phyloP scores from a whole-genome alignment of 495 filamentous ascomycete species.

The Penicillium ucsense region DNA sequence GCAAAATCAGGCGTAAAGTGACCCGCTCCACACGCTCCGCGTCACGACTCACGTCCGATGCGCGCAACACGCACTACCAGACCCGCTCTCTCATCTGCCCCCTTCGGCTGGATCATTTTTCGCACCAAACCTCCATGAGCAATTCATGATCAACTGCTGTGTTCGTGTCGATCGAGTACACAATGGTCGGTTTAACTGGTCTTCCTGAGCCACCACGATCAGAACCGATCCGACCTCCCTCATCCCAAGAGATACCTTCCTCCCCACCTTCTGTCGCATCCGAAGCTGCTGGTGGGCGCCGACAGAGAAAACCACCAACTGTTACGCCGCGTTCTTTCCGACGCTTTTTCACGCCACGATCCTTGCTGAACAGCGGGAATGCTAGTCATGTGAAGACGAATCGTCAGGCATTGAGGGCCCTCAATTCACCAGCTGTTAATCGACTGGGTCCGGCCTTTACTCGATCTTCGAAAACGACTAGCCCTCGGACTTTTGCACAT shows the following conservation, averaged over 20 bases:
- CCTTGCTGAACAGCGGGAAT: constrained; percentile 33
- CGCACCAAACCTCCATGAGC: constrained; percentile 4
- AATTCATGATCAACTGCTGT: too few relatives aligned
- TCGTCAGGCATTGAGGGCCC: constrained; percentile 58
- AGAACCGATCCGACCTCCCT: constrained; percentile 30
- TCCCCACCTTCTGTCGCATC: constrained; percentile 40
- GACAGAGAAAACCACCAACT: constrained; percentile 40
- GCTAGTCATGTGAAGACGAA: constrained; percentile 39
- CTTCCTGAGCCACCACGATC: constrained; percentile 33
- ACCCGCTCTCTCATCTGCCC: constrained; percentile 13
- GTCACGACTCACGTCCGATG: constrained; percentile 19
- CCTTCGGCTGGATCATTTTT: constrained; percentile 16
- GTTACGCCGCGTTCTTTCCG: constrained; percentile 67
- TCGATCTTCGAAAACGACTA: constrained; percentile 27
- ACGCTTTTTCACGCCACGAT: constrained; percentile 74
- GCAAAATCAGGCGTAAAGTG: constrained; percentile 5
- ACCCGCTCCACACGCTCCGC: constrained; percentile 10
- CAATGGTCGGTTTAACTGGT: constrained; percentile 28
- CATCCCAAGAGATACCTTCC: constrained; percentile 31
- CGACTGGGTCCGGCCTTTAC: constrained; percentile 41
- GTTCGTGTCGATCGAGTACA: constrained; percentile 10
- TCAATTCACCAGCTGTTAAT: constrained; percentile 56
- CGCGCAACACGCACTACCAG: constrained; percentile 14
- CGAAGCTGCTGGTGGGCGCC: constrained; percentile 30
- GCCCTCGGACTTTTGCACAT: constrained; percentile 16